Base-by-base conservation (phyloP, 2,329 filamentous ascomycete genomes). In the Fusarium oxysporum region DNA sequence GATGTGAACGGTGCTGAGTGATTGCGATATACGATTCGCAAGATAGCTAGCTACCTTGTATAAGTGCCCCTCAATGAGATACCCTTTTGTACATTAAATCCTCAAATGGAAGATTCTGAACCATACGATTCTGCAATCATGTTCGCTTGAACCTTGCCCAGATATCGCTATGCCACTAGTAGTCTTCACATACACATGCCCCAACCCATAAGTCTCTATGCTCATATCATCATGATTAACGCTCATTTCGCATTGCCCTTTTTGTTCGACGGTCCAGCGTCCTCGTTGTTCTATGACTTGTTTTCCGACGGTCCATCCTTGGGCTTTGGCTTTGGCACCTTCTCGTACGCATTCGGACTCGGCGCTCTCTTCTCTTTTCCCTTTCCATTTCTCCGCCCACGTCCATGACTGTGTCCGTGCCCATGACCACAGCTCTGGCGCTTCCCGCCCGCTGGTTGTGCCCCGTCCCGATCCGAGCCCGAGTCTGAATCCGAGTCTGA, bases 311-410 rank as follows among this genome's bases (percentile, higher is more conserved):
- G 45, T 19, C 75, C 65, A 38, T 80, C 79, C 38, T 81, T 83
- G 10, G 83, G 79, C 67, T 83, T 85, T 21, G 80, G 79, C 73
- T 87, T 89, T 35, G 86, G 85, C 80, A 94, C 88, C 81, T 92
- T 92, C 82, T 96, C 93, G 78, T 96, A 96, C 3, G 93, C 93
- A 81, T 96, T 96, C 28, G 93, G 93, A 78, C 92, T 94, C 23
- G 91, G 90, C 77, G 80, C 78, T 61, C 84, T 85, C 84, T 81
- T 87, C 78, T 80, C 78, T 62, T 79, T 79, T 23, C 72, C 72
- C 64, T 76, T 78, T 30, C 70, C 78, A 40, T 75, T 83, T 78
- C 79, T 83, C 41, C 75, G 65, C 12, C 72, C 74, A 38, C 75
- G 73, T 28, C 74, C 74, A 43, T 79, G 76, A 4, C 43, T 61